Evolutionary conservation across 2,329 filamentous ascomycete genomes (phyloP), one percentile per base, ranked within the genome.

Genomic region (Aspergillus flavus): DNA sequence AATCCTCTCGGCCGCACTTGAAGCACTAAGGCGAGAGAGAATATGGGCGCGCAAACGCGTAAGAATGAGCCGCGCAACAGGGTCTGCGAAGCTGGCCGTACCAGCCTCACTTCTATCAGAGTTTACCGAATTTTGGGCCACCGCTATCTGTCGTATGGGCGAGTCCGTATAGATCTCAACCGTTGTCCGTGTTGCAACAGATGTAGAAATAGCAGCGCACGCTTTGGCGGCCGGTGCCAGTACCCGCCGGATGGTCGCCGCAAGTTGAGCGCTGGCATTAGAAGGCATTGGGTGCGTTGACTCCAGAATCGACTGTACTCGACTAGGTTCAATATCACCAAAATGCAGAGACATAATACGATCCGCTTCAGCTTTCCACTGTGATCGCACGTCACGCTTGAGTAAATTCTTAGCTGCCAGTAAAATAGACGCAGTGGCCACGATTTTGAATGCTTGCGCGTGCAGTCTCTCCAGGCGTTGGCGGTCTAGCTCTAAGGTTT

Each of bases 381-480:
- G 84, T 16, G 84, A 85, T 58, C 88, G 85, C 6, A 87, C 84
- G 72, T 89, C 87, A 9, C 87, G 85, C 69, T 88, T 87, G 36
- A 90, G 82, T 4, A 89, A 78, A 63, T 89, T 89, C 77, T 90
- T 90, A 10, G 87, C 87, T 0, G 86, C 89, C 41, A 90, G 79
- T 3, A 90, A 78, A 59, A 89, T 87, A 6, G 86, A 85, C 32
- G 86, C 86, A 32, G 87, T 85, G 14, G 86, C 85, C 2, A 86
- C 84, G 64, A 89, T 84, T 60, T 85, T 82, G 62, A 88, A 81
- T 1, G 82, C 81, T 48, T 84, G 82, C 58, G 82, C 79, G 58
- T 87, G 84, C 52, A 88, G 79, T 43, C 79, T 79, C 14, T 79
- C 78, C 23, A 89, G 76, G 32, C 87, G 84, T 12, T 80, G 76